These are phyloP conservation scores for Coniochaeta prunicola DNA, from an alignment of 2,329 filamentous ascomycete genomes.

Conservation along the genomic window DNA sequence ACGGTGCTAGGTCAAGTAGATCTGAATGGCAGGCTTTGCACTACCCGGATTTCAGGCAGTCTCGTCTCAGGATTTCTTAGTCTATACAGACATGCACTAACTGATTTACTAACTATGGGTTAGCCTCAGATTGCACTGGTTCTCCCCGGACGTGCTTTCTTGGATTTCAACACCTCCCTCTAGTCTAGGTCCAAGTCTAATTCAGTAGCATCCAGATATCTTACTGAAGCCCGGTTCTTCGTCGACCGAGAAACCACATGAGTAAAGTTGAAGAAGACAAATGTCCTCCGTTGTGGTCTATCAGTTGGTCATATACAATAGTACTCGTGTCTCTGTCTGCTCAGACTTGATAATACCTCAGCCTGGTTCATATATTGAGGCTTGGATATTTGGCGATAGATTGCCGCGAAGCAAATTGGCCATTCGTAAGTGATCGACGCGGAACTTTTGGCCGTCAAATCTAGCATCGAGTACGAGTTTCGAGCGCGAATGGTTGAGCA, in stretches of 20 bases:
- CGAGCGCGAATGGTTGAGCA: neutral
- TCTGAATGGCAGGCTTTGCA: neutral
- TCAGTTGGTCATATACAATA: neutral
- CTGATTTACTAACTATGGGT: too few species aligned
- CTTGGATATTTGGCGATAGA: neutral
- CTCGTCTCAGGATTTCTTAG: too few species aligned
- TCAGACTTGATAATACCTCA: neutral
- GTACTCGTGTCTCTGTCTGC: neutral
- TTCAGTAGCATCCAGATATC: too few species aligned
- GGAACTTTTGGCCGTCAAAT: neutral
- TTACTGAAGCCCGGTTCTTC: too few species aligned
- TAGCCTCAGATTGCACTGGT: too few species aligned
- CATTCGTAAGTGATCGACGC: neutral
- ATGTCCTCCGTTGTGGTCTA: neutral
- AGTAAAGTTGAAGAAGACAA: neutral
- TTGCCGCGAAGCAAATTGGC: neutral
- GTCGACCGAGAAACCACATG: neutral
- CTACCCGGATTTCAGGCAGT: neutral
- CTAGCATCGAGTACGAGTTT: neutral
- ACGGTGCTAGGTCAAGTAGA: too few species aligned
- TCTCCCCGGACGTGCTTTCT: too few species aligned
- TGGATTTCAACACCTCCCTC: too few species aligned
- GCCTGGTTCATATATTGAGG: neutral
- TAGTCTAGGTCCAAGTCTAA: neutral
- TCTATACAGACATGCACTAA: too few species aligned